Percentiles rank a stretch among this genome's conserved stretches.
Evolutionary conservation across 2,329 filamentous ascomycete genomes (phyloP).

Genomic region (Hypoxylon sp.): DNA sequence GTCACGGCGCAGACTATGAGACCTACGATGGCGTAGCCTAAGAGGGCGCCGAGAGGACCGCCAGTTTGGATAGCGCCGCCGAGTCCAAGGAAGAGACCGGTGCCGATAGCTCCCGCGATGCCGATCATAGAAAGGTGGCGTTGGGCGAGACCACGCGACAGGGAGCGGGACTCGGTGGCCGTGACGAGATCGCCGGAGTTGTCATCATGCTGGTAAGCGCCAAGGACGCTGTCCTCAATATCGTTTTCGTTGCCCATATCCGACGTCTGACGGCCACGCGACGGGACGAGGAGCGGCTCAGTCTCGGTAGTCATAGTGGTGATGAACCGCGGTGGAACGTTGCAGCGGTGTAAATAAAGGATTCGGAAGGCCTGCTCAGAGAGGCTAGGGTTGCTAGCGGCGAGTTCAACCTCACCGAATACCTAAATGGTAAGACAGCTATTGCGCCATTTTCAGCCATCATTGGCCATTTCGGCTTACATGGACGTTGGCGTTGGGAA

Average conservation of each 20-base stretch:
- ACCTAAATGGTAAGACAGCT: slow-evolving; percentile 11
- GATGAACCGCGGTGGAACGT: slow-evolving; percentile 2
- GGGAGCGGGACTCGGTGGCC: slow-evolving; percentile 63
- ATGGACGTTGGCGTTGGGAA: slow-evolving; percentile 7
- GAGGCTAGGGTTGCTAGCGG: slow-evolving; percentile 11
- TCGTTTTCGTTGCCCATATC: slow-evolving; percentile 35
- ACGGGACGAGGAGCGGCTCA: slow-evolving; percentile 38
- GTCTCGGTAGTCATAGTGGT: slow-evolving; percentile 39
- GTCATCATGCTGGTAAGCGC: slow-evolving; percentile 21
- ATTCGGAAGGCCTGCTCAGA: not conserved
- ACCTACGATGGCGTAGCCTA: slow-evolving; percentile 70
- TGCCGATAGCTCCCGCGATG: slow-evolving; percentile 73
- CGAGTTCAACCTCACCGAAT: slow-evolving; percentile 23
- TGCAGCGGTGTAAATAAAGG: slow-evolving; percentile 10
- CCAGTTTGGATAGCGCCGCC: slow-evolving; percentile 67
- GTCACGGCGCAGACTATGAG: slow-evolving; percentile 70
- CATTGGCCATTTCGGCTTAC: slow-evolving; percentile 24
- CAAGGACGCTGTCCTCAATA: slow-evolving; percentile 18
- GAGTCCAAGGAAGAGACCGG: slow-evolving; percentile 72
- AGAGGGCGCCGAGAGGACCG: slow-evolving; percentile 63
- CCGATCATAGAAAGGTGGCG: slow-evolving; percentile 74
- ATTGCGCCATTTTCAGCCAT: slow-evolving; percentile 35
- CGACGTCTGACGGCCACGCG: slow-evolving; percentile 18
- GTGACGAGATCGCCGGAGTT: slow-evolving; percentile 62
- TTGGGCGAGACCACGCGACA: slow-evolving; percentile 65